Evolutionary conservation across 306 rosid species (phyloP), one percentile per base, ranked within the genome.

Genomic region (Ziziphus jujuba): DNA sequence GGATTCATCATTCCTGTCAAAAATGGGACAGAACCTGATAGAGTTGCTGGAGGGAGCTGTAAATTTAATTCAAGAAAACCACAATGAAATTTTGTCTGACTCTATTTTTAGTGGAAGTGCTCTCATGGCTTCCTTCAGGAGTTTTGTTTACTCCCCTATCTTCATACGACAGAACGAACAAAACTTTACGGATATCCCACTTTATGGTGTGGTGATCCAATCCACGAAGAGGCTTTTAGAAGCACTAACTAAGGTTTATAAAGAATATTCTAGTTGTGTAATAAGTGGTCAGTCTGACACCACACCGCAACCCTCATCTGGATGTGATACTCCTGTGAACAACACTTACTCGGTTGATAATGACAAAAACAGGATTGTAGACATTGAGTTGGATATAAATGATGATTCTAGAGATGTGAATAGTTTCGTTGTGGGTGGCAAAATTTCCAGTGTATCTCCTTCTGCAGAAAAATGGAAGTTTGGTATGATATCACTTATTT

Each of bases 371-470:
- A 89, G 84, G 72, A 84, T 92, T 72, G 34, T 87, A 77, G 98
- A 88, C 72, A 61, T 83, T 82, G 98, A 92, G 38, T 80, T 92
- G 84, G 98, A 90, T 81, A 87, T 81, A 62, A 65, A 81, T 70
- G 78, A 87, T 54, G 87, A 81, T 75, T 81, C 91, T 38, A 78
- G 81, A 79, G 98, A 92, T 35, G 66, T 55, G 60, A 91, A 87
- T 77, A 63, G 66, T 43, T 72, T 77, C 69, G 40, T 79, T 12
- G 81, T 59, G 75, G 77, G 82, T 34, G 83, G 71, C 60, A 80
- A 69, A 59, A 63, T 66, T 40, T 69, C 71, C 45, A 63, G 69
- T 35, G 73, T 69, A 20, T 78, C 84, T 44, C 82, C 78, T 54
- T 89, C 81, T 31, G 55, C 62, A 23, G 82, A 80, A 76, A 76